Conservation (phyloP, 164 flowering plant genomes). For the Annona cherimola region DNA sequence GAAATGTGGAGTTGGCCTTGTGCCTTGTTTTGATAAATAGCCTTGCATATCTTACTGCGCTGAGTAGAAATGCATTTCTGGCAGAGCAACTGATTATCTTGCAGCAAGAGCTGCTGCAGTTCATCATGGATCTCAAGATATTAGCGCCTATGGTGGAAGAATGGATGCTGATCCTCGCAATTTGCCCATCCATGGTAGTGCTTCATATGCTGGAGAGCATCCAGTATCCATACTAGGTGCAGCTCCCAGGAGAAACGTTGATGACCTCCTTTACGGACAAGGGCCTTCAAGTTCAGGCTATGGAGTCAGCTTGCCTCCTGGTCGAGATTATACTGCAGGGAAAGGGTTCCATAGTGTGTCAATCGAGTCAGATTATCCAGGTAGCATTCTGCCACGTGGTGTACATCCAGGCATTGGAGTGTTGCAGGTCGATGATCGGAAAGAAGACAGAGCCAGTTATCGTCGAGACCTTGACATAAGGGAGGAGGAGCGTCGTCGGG, state of each 20-base stretch:
- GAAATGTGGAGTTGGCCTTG: constrained; percentile 15
- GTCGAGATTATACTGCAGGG: constrained; percentile 79
- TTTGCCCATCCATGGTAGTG: constrained; percentile 43
- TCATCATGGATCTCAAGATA: constrained; percentile 69
- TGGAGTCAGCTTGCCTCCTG: constrained; percentile 98
- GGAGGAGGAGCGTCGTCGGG: constrained; percentile 25
- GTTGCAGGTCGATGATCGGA: constrained; percentile 53
- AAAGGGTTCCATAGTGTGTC: constrained; percentile 73
- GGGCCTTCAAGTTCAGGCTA: constrained; percentile 74
- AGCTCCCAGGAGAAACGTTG: constrained; percentile 65
- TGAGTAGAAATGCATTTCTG: constrained; percentile 85
- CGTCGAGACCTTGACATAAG: constrained; percentile 19
- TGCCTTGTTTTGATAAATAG: constrained; percentile 25
- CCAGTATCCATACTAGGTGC: constrained; percentile 85
- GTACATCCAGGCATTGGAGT: constrained; percentile 31
- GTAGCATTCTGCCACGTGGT: constrained; percentile 43
- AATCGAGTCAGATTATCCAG: constrained; percentile 57
- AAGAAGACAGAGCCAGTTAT: constrained; percentile 53
- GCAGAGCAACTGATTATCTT: constrained; percentile 96
- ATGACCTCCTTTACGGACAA: constrained; percentile 60
- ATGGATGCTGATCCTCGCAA: constrained; percentile 68
- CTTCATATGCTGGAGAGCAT: constrained; percentile 56
- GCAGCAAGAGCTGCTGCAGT: constrained; percentile 62
- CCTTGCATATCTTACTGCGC: constrained; percentile 37
- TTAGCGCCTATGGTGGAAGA: constrained; percentile 66